Base-by-base conservation (phyloP, 2,329 filamentous ascomycete genomes). In the Claviceps capensis region DNA sequence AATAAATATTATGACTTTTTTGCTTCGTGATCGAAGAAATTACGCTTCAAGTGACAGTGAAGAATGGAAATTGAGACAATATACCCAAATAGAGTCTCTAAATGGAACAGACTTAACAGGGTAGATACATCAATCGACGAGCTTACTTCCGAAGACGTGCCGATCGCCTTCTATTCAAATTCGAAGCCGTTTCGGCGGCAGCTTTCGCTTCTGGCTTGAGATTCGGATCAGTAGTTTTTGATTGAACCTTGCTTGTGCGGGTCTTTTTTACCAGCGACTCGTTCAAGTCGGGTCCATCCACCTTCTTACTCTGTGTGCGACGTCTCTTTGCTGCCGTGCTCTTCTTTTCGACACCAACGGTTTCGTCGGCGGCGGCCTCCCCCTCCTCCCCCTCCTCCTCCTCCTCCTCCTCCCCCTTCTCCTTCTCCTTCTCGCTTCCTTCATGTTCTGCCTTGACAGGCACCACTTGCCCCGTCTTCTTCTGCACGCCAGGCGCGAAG, bases 401-500 rank as follows among this genome's bases (percentile, higher is more conserved):
- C 22, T 4, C 22, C 22, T 22, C 22, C 22, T 37, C 6, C 6
- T 47, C 30, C n/a, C n/a, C 8, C 6, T 47, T 30, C 2, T 4
- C 22, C 22, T 4, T 4, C 22, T 22, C 22, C 22, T 37, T 13
- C 6, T 47, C 30, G 22, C 11, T 37, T 52, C 42, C 5, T 14
- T 44, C 13, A 16, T 23, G 51, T 13, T 62, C 63, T 5, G 65
- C 63, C 42, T 68, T 65, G 3, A 66, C 47, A 0, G 65, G 60
- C 53, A 74, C 69, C 46, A 72, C 65, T 3, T 63, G 63, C 0
- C 75, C 76, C 0, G 67, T 77, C 73, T 95, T 95, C 72, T 89
- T 95, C 71, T 97, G 93, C 30, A 93, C 70, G 13, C 75, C 81
- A 0, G 89, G 89, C 0, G 94, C 88, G 50, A 91, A 85, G 47